Base-by-base conservation (phyloP, 116 monocot species). In the Iris pallida region DNA sequence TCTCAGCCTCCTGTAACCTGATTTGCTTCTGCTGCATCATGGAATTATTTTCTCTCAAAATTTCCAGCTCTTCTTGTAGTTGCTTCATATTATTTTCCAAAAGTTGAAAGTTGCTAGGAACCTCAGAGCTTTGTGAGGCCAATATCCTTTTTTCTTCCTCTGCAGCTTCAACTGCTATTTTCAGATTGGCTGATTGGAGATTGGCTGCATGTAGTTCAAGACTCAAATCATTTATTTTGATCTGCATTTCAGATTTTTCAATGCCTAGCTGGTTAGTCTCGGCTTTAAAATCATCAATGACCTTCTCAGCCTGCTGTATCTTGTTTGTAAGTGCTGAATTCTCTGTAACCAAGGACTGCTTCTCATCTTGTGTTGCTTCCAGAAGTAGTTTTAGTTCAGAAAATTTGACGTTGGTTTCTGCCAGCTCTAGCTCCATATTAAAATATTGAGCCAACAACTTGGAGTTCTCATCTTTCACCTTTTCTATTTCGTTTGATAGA, bases 291-390 rank as follows among this genome's bases (percentile, higher is more conserved):
- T 75, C 72, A 73, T 70, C 53, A 15, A 58, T 53, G 48, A 63
- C 53, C 44, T 73, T 73, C 47, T 76, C 78, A 60, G 61, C 19
- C 44, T 59, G 53, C 20, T 80, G 61, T 5, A 76, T 63, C 59
- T 53, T 75, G 16, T 17, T 64, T 49, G 16, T 12, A 60, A 81
- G 70, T 17, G 54, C 48, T 10, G 57, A 14, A 53, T 74, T 78
- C 47, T 85, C 78, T 42, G 74, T 55, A 4, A 47, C 51, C 17
- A 80, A 59, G 9, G 64, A 46, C 61, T 73, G 52, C 47, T 79
- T 83, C 59, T 80, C 83, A 56, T 45, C 59, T 54, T 67, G 47
- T 70, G 52, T 17, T 41, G 53, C 41, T 63, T 86, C 73, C 44
- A 72, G 41, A 47, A 18, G 43, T 42, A 72, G 69, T 44, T 68